These are phyloP conservation scores for Podospora pseudopauciseta DNA, from an alignment of 495 filamentous ascomycete species.

Conservation along the genomic window DNA sequence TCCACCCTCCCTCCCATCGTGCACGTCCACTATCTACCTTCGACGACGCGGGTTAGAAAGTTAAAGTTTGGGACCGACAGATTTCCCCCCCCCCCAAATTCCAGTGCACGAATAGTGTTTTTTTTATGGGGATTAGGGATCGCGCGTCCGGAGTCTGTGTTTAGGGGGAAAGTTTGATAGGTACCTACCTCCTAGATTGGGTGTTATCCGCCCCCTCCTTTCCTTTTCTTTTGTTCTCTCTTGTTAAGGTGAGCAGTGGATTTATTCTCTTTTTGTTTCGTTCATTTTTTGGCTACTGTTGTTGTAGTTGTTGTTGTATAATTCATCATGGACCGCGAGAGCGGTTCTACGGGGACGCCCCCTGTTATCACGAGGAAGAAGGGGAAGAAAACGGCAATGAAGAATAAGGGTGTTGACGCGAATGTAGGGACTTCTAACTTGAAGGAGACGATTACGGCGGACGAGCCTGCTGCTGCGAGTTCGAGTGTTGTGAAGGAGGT, in stretches of 20 bases:
- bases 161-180: neutral
- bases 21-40: neutral
- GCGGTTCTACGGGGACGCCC: neutral
- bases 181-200: neutral
- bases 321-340: neutral
- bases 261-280: neutral
- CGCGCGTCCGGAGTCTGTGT: neutral
- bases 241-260: slow-evolving; percentile 13
- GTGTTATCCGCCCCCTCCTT: neutral
- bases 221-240: neutral
- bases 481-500: neutral
- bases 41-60: neutral
- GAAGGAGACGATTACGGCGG: neutral
- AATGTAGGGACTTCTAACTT: slow-evolving; percentile 13
- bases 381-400: slow-evolving; percentile 2
- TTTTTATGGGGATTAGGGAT: neutral
- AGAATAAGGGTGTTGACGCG: slow-evolving; percentile 12
- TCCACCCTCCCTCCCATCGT: neutral
- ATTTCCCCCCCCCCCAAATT: neutral
- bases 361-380: slow-evolving; percentile 20
- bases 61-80: neutral
- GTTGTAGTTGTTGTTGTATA: neutral
- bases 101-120: neutral
- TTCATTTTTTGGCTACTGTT: neutral
- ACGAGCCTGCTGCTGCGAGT: neutral